Base-by-base conservation (phyloP, 768 basidiomycete species). In the Mycena kentingensis region DNA sequence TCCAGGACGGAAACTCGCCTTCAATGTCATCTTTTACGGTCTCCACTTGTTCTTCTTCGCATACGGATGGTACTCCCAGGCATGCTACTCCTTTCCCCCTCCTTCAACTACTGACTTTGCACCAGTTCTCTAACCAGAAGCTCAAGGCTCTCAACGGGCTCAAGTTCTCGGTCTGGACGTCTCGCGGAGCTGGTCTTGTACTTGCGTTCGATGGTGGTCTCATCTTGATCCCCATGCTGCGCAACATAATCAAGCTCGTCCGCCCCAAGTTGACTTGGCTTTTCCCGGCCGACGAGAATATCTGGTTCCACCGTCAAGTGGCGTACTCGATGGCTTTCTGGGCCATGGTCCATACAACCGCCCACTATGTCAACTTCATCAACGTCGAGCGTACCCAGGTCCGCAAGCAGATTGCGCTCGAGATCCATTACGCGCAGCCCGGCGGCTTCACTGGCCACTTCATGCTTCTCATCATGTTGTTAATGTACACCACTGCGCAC, bases 381-480 rank as follows among this genome's bases (percentile, higher is more conserved):
- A 93, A 91, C 56, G 87, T 98, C 65, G 93, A 96, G 68, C 81
- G 81, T 50, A 85, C 87, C 29, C 93, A 96, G 78, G 82, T 95
- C 51, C 86, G 94, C 41, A 78, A 82, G 47, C 76, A 90, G 67
- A 75, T 73, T 2, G 94, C 94, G 2, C 79, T 85, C 51, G 75
- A 90, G 51, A 93, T 96, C 61, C 93, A 96, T 66, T 96, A 96
- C 71, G 81, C 80, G 0, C 89, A 94, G 65, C 75, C 90, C 5
- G 93, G 91, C 57, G 93, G 91, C n/a, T 87, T 96, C 67, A 92
- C 93, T 2, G 94, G 94, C 13, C 94, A 98, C 67, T 89, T 93
- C 70, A 94, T 96, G 93, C 82, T 96, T 35, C 75, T 97, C 54
- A 85, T 94, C 68, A 93, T 98, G 91, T 68, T 98, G 59, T 67